These are phyloP conservation scores for Trichodelitschia bisporula DNA, from an alignment of 495 filamentous ascomycete species.

Conservation along the genomic window DNA sequence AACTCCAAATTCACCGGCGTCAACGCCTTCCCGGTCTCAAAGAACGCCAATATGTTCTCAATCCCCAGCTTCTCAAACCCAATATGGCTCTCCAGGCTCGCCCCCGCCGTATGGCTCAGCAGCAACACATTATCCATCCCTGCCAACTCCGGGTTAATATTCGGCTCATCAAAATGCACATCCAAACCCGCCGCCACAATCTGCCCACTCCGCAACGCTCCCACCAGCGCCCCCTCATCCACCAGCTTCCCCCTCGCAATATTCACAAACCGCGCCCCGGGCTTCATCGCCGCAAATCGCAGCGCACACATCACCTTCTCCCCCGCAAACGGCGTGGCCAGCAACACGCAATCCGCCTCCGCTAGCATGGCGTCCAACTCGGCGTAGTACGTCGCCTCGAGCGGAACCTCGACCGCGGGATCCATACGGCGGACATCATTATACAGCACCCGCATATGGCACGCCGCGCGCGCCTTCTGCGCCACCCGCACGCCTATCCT, in stretches of 20 bases:
- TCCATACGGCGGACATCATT: slow-evolving; percentile 37
- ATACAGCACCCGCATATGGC: slow-evolving; percentile 47
- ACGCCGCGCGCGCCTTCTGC: slow-evolving; percentile 29
- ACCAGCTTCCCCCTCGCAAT: slow-evolving; percentile 46
- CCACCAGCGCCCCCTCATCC: slow-evolving; percentile 41
- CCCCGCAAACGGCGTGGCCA: slow-evolving; percentile 41
- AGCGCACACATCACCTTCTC: slow-evolving; percentile 26
- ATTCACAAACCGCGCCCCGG: slow-evolving; percentile 39
- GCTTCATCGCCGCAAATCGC: slow-evolving; percentile 26
- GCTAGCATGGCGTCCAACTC: slow-evolving; percentile 27
- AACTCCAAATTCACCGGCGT: slow-evolving; percentile 39
- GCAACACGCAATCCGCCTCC: slow-evolving; percentile 35
- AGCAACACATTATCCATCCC: slow-evolving; percentile 30
- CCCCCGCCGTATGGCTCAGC: slow-evolving; percentile 47
- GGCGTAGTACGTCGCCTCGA: slow-evolving; percentile 25
- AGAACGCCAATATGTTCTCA: slow-evolving; percentile 40
- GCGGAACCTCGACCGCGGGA: slow-evolving; percentile 15
- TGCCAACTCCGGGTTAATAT: slow-evolving; percentile 22
- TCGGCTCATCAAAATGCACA: slow-evolving; percentile 38
- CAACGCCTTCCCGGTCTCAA: slow-evolving; percentile 26
- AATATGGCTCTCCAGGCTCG: slow-evolving; percentile 41
- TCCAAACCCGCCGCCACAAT: slow-evolving; percentile 36
- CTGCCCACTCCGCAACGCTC: slow-evolving; percentile 29
- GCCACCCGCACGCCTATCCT: slow-evolving; percentile 46
- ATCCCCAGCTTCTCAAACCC: slow-evolving; percentile 52